A percentile compares a stretch with the other conserved stretches of the same genome.
Conservation (phyloP, 2,329 filamentous ascomycete species). For the Neofusicoccum laricinum region DNA sequence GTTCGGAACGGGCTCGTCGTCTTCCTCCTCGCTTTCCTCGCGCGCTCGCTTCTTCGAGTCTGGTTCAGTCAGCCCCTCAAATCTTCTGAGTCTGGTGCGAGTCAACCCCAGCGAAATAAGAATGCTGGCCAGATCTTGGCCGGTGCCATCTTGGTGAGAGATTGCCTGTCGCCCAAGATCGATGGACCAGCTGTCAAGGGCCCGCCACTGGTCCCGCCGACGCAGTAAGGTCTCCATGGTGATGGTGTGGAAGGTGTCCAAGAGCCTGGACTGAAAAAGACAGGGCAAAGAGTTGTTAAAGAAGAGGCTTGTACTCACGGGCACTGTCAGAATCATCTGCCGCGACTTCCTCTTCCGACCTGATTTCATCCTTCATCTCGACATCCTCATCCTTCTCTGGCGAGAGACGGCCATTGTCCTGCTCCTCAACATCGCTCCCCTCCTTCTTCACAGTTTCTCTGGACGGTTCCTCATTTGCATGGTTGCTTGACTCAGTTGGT, state of each 20-base stretch:
- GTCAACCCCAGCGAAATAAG: background rate
- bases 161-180: too few relatives aligned
- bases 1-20: conserved; percentile 37
- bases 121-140: background rate
- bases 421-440: conserved; percentile 20
- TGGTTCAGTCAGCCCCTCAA: background rate
- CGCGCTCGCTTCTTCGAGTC: conserved; percentile 13
- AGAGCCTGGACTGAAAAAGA: background rate
- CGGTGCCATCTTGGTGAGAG: background rate
- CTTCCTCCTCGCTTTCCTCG: conserved; percentile 18
- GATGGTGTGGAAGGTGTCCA: background rate
- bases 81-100: too few relatives aligned
- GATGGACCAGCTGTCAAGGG: too few relatives aligned
- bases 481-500: background rate
- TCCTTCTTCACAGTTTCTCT: conserved; percentile 1
- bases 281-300: background rate
- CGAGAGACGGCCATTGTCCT: background rate
- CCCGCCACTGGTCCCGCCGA: background rate
- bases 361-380: conserved; percentile 10
- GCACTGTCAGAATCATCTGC: conserved; percentile 2
- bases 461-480: background rate
- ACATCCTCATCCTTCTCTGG: conserved; percentile 7
- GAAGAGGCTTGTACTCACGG: background rate
- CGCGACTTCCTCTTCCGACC: background rate
- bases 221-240: background rate